phyloP scores from a whole-genome alignment of 23 red algal species.

The Cyanidium caldarium region DNA sequence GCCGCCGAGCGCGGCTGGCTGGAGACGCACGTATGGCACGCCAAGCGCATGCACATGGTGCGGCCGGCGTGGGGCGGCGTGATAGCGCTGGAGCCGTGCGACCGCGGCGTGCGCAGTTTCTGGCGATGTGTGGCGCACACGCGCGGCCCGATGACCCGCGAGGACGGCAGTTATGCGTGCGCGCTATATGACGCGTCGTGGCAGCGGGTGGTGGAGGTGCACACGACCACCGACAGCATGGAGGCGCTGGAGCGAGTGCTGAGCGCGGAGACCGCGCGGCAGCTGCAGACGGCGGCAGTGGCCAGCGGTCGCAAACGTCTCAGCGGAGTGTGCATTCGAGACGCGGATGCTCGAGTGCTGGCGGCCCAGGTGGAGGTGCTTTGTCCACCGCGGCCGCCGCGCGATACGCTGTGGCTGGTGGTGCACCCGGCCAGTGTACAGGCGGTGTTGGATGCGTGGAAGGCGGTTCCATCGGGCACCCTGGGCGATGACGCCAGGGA shows the following conservation, averaged over 20 bases:
- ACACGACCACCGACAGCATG: too few species aligned
- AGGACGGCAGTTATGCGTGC: background rate
- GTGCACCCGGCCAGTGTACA: too few species aligned
- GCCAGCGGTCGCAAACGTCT: background rate
- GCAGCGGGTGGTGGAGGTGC: background rate
- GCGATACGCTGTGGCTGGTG: too few species aligned
- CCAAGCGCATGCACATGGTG: constrained; percentile 77
- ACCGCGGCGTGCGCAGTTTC: constrained; percentile 27
- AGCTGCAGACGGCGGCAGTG: too few species aligned
- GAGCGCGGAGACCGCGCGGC: too few species aligned
- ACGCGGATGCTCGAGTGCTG: background rate
- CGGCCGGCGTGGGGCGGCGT: constrained; percentile 5
- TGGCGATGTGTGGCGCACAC: background rate
- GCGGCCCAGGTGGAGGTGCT: constrained; percentile 1
- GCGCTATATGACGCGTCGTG: background rate
- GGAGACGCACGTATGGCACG: constrained; percentile 93
- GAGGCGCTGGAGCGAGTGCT: too few species aligned
- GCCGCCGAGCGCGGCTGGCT: constrained; percentile 19
- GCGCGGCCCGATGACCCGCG: background rate
- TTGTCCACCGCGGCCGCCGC: background rate
- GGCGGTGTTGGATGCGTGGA: too few species aligned
- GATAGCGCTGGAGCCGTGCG: constrained; percentile 21
- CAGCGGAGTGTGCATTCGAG: background rate
- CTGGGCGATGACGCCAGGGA: too few species aligned
- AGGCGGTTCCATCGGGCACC: too few species aligned